Evolutionary conservation across 192 early-diverging fungal species (phyloP).

Genomic region (Chytriomyces hyalinus): DNA sequence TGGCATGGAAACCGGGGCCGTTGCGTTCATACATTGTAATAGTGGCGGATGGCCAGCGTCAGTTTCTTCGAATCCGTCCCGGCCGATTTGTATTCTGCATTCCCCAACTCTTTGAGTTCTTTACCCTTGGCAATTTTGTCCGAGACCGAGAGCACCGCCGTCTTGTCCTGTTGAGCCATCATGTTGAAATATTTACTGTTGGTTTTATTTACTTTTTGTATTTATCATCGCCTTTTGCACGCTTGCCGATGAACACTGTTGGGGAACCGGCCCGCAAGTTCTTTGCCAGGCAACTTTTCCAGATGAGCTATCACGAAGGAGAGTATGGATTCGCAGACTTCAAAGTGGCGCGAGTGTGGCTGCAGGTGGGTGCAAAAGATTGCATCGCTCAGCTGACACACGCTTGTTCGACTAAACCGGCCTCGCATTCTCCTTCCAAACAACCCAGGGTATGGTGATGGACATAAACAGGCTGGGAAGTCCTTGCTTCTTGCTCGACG

Average conservation of each 20-base stretch:
- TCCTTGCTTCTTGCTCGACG: slow-evolving; percentile 8
- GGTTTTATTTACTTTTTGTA: not conserved
- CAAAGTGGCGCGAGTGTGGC: slow-evolving; percentile 1
- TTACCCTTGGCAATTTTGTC: slow-evolving; percentile 37
- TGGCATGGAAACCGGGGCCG: not conserved
- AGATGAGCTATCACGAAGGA: not conserved
- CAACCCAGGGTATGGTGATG: slow-evolving; percentile 1
- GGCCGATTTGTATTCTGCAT: slow-evolving; percentile 47
- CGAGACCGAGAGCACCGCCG: not conserved
- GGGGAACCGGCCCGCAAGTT: slow-evolving; percentile 21
- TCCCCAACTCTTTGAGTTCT: slow-evolving; percentile 49
- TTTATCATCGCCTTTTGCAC: not conserved
- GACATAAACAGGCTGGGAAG: not conserved
- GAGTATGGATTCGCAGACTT: slow-evolving; percentile 18
- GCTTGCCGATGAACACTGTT: not conserved
- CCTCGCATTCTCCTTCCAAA: too few relatives aligned
- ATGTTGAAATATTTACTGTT: not conserved
- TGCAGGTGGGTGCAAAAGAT: not conserved
- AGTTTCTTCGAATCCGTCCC: slow-evolving; percentile 28
- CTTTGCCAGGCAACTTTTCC: slow-evolving; percentile 22
- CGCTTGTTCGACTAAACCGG: not conserved
- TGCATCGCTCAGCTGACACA: not conserved
- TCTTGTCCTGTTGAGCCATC: not conserved
- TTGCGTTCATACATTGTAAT: slow-evolving; percentile 10
- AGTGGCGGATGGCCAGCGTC: slow-evolving; percentile 5